These are phyloP conservation scores for Coemansia sp. DNA, from an alignment of 192 early-diverging fungal genomes.

Conservation along the genomic window DNA sequence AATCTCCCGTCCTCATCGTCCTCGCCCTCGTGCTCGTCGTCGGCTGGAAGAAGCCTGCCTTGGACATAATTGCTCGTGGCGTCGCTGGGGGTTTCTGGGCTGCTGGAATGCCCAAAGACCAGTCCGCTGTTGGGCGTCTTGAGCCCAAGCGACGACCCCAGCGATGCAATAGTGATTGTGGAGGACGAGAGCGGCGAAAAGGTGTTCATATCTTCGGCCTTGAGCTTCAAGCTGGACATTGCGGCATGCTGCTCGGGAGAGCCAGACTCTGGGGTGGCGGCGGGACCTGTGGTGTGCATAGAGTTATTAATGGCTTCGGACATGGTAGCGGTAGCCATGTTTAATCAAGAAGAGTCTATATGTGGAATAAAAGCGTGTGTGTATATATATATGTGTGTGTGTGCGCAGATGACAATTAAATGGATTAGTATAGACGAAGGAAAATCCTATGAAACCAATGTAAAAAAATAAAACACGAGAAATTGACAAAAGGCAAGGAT, in stretches of 20 bases:
- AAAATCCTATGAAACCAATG: too few relatives aligned
- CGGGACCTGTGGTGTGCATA: background rate
- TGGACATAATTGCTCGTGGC: background rate
- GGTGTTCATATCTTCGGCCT: constrained; percentile 25
- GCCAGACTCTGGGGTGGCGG: background rate
- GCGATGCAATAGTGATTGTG: constrained; percentile 42
- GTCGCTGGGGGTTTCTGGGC: background rate
- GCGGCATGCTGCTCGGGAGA: constrained; percentile 1
- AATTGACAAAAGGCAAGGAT: too few relatives aligned
- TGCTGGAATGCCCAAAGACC: background rate
- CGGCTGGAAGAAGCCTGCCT: background rate
- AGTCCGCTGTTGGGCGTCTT: background rate
- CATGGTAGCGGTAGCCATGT: background rate
- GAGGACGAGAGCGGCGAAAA: constrained; percentile 52
- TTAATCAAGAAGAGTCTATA: background rate
- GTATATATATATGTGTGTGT: constrained; percentile 3
- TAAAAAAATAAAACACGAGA: background rate
- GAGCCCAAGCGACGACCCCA: constrained; percentile 37
- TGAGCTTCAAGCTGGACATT: constrained; percentile 1
- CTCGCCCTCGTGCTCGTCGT: background rate
- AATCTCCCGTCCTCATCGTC: background rate
- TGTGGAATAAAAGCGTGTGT: background rate
- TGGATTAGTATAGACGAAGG: too few relatives aligned
- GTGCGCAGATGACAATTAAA: too few relatives aligned
- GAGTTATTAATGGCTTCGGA: background rate